Evolutionary conservation across 257 asterid species (phyloP).

Genomic region (Nemophila menziesii): DNA sequence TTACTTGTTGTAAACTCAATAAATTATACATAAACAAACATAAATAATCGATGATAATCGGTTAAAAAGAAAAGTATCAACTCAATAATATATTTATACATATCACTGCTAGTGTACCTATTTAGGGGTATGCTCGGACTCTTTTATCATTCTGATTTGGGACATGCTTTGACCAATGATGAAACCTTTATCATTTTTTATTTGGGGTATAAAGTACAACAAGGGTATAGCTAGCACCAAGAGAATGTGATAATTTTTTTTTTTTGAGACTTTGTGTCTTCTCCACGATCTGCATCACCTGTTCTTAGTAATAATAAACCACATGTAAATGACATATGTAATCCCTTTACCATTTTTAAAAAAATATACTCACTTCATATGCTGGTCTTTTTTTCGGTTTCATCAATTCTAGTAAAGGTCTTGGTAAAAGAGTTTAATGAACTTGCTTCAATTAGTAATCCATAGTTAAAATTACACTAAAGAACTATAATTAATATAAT

Average conservation of each 20-base stretch:
- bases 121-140: too few relatives aligned
- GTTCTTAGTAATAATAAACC: constrained; percentile 5
- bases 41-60: too few relatives aligned
- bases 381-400: constrained; percentile 83
- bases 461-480: not conserved
- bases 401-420: constrained; percentile 87
- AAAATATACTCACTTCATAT: constrained; percentile 91
- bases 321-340: not conserved
- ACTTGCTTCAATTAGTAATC: constrained; percentile 44
- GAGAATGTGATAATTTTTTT: constrained; percentile 82
- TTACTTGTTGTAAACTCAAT: too few relatives aligned
- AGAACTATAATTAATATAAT: not conserved
- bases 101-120: too few relatives aligned
- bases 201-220: constrained; percentile 42
- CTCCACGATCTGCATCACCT: constrained; percentile 58
- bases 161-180: constrained; percentile 81
- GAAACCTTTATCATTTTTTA: constrained; percentile 25
- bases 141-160: too few relatives aligned
- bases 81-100: too few relatives aligned
- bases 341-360: constrained; percentile 5
- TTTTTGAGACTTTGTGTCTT: constrained; percentile 41
- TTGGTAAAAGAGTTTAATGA: constrained; percentile 71
- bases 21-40: too few relatives aligned
- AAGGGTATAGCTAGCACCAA: constrained; percentile 78
- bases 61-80: too few relatives aligned